Evolutionary conservation across 192 early-diverging fungal species (phyloP).

Genomic region (Coemansia sp.): DNA sequence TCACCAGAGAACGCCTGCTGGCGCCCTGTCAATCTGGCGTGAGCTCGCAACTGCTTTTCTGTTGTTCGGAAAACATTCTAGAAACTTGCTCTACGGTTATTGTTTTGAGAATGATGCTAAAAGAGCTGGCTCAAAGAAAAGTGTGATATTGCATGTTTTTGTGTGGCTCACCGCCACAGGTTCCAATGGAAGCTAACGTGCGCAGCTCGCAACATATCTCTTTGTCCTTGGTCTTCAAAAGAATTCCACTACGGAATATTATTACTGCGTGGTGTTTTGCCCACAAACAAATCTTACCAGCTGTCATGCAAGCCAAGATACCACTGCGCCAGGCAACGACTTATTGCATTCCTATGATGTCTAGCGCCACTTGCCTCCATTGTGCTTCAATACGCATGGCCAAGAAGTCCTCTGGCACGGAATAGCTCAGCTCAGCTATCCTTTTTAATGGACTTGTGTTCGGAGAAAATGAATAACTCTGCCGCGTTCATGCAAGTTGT

Average conservation of each 20-base stretch:
- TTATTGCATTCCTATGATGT: background rate
- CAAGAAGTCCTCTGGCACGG: background rate
- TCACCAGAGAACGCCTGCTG: background rate
- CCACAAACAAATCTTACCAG: constrained; percentile 4
- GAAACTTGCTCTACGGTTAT: constrained; percentile 1
- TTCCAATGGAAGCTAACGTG: constrained; percentile 3
- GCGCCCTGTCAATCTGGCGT: background rate
- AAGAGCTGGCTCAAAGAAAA: background rate
- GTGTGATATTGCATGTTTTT: background rate
- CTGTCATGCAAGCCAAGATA: background rate
- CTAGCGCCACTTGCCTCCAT: background rate
- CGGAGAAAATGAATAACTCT: background rate
- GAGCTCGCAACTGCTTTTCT: background rate
- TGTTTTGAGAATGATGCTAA: background rate
- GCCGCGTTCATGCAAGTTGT: background rate
- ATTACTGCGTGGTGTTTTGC: constrained; percentile 5
- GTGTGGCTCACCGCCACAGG: constrained; percentile 5
- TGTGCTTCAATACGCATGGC: background rate
- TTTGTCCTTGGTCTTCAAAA: constrained; percentile 5
- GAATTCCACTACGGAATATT: constrained; percentile 16
- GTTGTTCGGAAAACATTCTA: constrained; percentile 2
- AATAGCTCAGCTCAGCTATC: background rate
- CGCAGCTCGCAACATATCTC: background rate
- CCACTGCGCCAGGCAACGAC: background rate
- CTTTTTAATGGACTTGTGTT: background rate